Percentiles rank a stretch among this genome's conserved stretches.
phyloP scores from a whole-genome alignment of 2,329 filamentous ascomycete genomes.

The Arthrobotrys megalospora region DNA sequence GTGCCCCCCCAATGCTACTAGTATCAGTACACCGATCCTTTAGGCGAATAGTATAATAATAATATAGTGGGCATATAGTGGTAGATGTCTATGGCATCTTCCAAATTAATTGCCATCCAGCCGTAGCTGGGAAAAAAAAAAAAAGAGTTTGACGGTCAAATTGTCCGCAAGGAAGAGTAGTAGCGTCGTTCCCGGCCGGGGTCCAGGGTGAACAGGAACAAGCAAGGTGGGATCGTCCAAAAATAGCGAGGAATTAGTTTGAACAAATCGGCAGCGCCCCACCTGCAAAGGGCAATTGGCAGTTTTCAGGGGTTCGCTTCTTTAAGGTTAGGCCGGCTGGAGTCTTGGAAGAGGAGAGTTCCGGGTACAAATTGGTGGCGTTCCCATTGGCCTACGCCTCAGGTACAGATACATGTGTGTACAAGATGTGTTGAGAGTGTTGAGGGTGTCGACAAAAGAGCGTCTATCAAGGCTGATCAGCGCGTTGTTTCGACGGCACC shows the following conservation, averaged over 20 bases:
- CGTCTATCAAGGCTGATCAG: conserved; percentile 43
- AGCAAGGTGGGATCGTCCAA: conserved; percentile 49
- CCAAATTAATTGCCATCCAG: conserved; percentile 8
- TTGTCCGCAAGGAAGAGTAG: conserved; percentile 33
- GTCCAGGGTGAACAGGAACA: conserved; percentile 5
- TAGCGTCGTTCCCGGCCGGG: conserved; percentile 46
- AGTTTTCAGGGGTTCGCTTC: conserved; percentile 53
- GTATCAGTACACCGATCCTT: neutral
- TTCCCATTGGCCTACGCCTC: conserved; percentile 28
- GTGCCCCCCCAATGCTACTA: neutral
- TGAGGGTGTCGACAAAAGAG: conserved; percentile 29
- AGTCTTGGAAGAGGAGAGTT: neutral
- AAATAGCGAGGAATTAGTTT: conserved; percentile 49
- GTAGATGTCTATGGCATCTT: conserved; percentile 4
- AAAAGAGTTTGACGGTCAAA: conserved; percentile 23
- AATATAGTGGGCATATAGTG: neutral
- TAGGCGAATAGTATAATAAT: too few species aligned
- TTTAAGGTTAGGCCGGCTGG: conserved; percentile 43
- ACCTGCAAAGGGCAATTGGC: conserved; percentile 28
- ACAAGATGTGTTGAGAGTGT: neutral
- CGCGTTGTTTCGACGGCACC: conserved; percentile 23
- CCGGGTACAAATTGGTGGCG: conserved; percentile 37
- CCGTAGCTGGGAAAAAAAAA: neutral
- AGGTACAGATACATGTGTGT: conserved; percentile 35
- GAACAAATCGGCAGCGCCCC: conserved; percentile 51